These are phyloP conservation scores for Xerocomus brunneocitrinus DNA, from an alignment of 768 basidiomycete genomes.

Conservation along the genomic window DNA sequence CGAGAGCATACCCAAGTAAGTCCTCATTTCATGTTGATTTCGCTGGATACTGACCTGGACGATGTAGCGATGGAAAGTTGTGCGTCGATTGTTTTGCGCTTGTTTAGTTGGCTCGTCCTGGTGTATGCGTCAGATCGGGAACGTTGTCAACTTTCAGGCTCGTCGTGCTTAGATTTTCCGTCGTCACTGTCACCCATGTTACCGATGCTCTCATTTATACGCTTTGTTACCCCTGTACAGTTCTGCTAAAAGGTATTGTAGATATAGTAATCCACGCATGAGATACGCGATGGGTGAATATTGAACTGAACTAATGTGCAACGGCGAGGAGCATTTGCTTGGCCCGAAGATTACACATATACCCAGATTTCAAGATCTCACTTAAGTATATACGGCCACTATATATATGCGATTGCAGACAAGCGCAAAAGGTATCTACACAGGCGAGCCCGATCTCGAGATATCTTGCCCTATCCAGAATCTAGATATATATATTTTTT, in stretches of 20 bases:
- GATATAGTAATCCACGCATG: neutral
- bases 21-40: neutral
- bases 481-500: neutral
- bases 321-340: neutral
- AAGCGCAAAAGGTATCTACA: neutral
- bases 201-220: constrained; percentile 5
- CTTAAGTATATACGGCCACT: neutral
- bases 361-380: too few relatives aligned
- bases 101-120: constrained; percentile 7
- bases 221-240: constrained; percentile 2
- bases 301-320: too few relatives aligned
- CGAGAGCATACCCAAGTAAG: constrained; percentile 35
- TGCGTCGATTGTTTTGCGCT: constrained; percentile 30
- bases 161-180: neutral
- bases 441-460: neutral
- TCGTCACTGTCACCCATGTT: constrained; percentile 1
- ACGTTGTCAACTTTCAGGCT: neutral
- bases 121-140: neutral
- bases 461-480: neutral
- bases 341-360: too few relatives aligned
- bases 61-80: constrained; percentile 27
- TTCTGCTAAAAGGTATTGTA: neutral
- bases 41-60: constrained; percentile 8
- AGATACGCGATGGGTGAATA: neutral
- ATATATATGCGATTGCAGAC: neutral